Base-by-base conservation (phyloP, 306 rosid genomes). In the Astragalus glycyphyllos region DNA sequence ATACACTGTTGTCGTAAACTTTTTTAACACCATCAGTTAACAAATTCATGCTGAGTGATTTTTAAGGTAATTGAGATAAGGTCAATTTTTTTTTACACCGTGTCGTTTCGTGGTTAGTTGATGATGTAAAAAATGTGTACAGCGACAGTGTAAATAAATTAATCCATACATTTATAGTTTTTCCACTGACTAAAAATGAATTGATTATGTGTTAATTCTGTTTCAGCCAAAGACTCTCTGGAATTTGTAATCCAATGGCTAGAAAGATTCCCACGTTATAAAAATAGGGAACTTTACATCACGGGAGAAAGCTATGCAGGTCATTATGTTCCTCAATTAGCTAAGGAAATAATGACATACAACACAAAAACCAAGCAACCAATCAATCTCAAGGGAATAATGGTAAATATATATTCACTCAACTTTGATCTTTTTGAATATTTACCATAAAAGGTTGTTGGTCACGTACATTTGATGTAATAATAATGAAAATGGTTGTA, bases 241-340 rank as follows among this genome's bases (percentile, higher is more conserved):
- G 73, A 87, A 63, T 93, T 93, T 68, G 68, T 93, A 12, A 69
- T 89, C 53, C 83, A 80, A 78, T 93, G 98, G 98, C 71, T 93
- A 73, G 88, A 86, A 14, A 87, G 97, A 58, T 93, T 88, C 77
- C 96, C 98, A 0, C 81, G 94, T 45, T 93, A 90, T 73, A 89
- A 87, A 60, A 76, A 81, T 45, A 34, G 92, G 56, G 96, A 93
- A 54, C 81, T 93, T 44, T 87, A 83, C 45, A 86, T 90, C n/a
- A 80, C 87, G 1, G 98, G 98, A 44, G 98, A 93, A 82, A 93
- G 98, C 87, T 93, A 93, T 66, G 98, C 98, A 5, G 98, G 98
- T 3, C 98, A 93, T 58, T 93, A 90, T 58, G 98, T 93, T 6
- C 98, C 98, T 64, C 98, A 93, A 75, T 82, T 93, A 29, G 98